phyloP scores from a whole-genome alignment of 257 asterid species.

The Jaltomata sinuosa region DNA sequence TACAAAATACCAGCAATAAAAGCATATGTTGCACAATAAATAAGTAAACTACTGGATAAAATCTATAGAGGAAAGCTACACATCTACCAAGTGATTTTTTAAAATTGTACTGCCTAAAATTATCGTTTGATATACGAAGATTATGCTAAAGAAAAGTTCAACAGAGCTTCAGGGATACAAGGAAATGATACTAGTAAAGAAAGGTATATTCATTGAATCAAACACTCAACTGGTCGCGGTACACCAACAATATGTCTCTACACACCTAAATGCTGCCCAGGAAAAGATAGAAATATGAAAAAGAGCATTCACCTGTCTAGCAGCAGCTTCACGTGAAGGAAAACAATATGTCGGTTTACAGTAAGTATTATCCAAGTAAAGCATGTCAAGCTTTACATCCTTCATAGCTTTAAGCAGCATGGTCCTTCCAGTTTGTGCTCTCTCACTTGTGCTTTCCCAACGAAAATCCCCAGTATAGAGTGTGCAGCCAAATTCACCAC shows the following conservation, averaged over 20 bases:
- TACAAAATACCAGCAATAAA: neutral
- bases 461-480: conserved; percentile 89
- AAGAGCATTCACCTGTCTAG: conserved; percentile 44
- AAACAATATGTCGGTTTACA: conserved; percentile 63
- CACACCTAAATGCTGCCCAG: neutral
- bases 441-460: conserved; percentile 45
- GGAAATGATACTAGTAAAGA: neutral
- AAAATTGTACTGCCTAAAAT: neutral
- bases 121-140: neutral
- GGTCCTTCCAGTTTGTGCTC: conserved; percentile 35
- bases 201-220: neutral
- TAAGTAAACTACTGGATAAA: neutral
- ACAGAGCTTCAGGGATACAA: neutral
- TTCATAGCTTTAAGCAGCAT: conserved; percentile 66
- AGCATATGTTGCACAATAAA: neutral
- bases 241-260: neutral
- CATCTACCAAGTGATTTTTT: neutral
- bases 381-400: conserved; percentile 37
- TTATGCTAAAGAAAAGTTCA: neutral
- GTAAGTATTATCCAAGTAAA: conserved; percentile 70
- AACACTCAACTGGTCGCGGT: neutral
- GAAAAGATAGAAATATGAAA: neutral
- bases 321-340: conserved; percentile 74
- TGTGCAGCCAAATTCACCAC: conserved; percentile 76
- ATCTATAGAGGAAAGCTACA: neutral